Percentiles rank a stretch among this genome's conserved stretches.
Evolutionary conservation across 495 filamentous ascomycete species (phyloP).

Genomic region (Daldinia bambusicola): DNA sequence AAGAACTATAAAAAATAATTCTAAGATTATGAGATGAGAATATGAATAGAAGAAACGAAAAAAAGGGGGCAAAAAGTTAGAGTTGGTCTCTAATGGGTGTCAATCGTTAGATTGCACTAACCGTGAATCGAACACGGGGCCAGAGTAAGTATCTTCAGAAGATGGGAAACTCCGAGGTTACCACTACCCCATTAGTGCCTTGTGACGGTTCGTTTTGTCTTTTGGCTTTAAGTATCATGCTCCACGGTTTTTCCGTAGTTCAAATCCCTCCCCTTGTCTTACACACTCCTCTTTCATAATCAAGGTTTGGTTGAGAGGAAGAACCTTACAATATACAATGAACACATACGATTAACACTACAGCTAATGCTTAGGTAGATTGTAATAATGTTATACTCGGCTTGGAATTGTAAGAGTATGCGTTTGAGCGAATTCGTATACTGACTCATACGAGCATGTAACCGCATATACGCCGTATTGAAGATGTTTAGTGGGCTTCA

Average conservation of each 20-base stretch:
- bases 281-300: not conserved
- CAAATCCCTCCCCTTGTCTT: not conserved
- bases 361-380: not conserved
- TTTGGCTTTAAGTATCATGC: conserved; percentile 10
- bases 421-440: not conserved
- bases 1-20: no score
- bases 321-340: not conserved
- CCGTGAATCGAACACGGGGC: conserved; percentile 48
- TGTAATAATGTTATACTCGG: not conserved
- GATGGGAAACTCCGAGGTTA: conserved; percentile 47
- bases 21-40: no score
- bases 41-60: no score
- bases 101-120: conserved; percentile 36
- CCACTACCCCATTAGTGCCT: conserved; percentile 47
- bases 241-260: not conserved
- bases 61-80: conserved; percentile 21
- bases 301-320: not conserved
- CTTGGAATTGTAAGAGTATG: not conserved
- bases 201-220: not conserved
- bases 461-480: conserved; percentile 8
- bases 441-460: not conserved
- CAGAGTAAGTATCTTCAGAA: conserved; percentile 41
- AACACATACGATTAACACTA: no score
- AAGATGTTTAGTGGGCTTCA: not conserved
- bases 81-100: conserved; percentile 41